phyloP scores from a whole-genome alignment of 2,329 filamentous ascomycete genomes.

The Pyrenochaeta sp. region DNA sequence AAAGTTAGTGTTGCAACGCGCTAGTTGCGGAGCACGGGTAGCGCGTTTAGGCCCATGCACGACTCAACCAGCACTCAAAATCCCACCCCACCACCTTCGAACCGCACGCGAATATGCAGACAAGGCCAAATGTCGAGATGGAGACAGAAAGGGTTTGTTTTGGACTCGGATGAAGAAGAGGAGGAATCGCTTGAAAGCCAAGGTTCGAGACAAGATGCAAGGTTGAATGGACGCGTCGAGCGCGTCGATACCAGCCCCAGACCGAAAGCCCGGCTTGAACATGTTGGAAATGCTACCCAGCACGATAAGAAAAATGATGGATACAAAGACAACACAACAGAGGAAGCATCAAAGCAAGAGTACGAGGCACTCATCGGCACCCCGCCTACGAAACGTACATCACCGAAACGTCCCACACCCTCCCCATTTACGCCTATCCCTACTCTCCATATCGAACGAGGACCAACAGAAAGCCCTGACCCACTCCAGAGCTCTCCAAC shows the following conservation, averaged over 20 bases:
- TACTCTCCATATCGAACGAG: conserved; percentile 3
- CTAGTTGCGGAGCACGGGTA: conserved; percentile 26
- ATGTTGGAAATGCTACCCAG: conserved; percentile 1
- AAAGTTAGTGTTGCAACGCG: conserved; percentile 20
- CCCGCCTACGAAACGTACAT: conserved; percentile 16
- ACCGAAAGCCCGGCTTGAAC: background rate
- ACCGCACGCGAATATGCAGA: conserved; percentile 44
- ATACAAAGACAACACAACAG: background rate
- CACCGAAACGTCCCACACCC: conserved; percentile 21
- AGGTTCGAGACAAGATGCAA: conserved; percentile 17
- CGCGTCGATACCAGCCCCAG: conserved; percentile 15
- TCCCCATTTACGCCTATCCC: conserved; percentile 31
- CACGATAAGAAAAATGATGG: background rate
- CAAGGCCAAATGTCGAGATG: conserved; percentile 58
- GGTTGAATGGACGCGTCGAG: conserved; percentile 25
- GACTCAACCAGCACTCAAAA: conserved; percentile 13
- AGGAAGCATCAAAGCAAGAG: background rate
- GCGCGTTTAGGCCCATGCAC: conserved; percentile 26
- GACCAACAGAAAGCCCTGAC: conserved; percentile 43
- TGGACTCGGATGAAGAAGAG: conserved; percentile 62
- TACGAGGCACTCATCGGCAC: background rate
- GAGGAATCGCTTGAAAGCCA: conserved; percentile 43
- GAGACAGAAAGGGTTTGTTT: conserved; percentile 59
- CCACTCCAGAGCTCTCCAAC: conserved; percentile 32
- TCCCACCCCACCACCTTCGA: conserved; percentile 25